phyloP scores from a whole-genome alignment of 2,329 filamentous ascomycete species.

The Botryosphaeria dothidea region DNA sequence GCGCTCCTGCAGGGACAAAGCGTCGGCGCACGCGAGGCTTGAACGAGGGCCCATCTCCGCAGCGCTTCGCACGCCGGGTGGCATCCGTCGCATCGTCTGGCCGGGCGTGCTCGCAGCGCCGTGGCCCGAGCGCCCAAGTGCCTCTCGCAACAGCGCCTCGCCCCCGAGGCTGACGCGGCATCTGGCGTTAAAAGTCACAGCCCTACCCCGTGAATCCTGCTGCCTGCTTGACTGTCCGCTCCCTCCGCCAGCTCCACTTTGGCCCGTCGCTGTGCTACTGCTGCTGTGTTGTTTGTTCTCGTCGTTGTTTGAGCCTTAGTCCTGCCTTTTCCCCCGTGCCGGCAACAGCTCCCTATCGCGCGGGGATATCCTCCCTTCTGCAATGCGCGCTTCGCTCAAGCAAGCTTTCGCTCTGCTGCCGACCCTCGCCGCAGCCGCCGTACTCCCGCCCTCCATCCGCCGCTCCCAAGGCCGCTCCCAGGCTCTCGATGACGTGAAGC shows the following conservation, averaged over 20 bases:
- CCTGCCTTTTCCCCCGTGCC: not conserved
- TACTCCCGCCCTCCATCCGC: slow-evolving; percentile 27
- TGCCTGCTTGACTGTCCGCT: slow-evolving; percentile 15
- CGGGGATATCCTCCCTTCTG: not conserved
- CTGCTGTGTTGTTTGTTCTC: slow-evolving; percentile 3
- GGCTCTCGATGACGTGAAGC: not conserved
- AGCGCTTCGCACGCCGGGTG: not conserved
- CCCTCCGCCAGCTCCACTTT: slow-evolving; percentile 12
- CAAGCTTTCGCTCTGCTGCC: slow-evolving; percentile 22
- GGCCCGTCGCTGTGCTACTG: not conserved
- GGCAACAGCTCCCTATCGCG: not conserved
- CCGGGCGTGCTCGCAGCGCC: not conserved
- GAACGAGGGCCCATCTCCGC: not conserved
- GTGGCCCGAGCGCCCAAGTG: slow-evolving; percentile 10
- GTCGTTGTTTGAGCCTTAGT: not conserved
- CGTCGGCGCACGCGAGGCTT: not conserved
- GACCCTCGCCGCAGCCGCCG: slow-evolving; percentile 29
- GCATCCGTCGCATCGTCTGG: slow-evolving; percentile 1
- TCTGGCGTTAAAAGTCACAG: slow-evolving; percentile 18
- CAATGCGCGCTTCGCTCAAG: slow-evolving; percentile 17
- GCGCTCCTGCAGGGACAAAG: not conserved
- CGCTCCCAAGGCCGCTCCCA: not conserved
- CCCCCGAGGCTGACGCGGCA: slow-evolving; percentile 17
- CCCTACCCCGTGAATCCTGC: slow-evolving; percentile 19
- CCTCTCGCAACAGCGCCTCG: slow-evolving; percentile 14